Base-by-base conservation (phyloP, 2,329 filamentous ascomycete species). In the Ceratocystis cubensis region DNA sequence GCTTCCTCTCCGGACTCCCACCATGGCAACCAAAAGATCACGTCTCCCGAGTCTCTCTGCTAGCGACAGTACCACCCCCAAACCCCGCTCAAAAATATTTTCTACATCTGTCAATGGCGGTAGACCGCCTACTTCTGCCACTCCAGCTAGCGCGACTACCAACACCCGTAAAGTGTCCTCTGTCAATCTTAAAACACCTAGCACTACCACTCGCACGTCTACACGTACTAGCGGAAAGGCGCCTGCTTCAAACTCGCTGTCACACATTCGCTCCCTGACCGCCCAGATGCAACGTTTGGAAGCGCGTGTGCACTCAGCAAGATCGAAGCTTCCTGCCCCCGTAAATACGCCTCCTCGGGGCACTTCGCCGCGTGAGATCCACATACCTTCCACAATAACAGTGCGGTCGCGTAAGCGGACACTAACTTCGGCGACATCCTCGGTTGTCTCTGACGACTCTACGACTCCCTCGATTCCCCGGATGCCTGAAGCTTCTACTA, bases 271-370 rank as follows among this genome's bases (percentile, higher is more conserved):
- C 70, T 88, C 88, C 37, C 85, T 99, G 70, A 96, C 95, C 67
- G 92, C 91, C 33, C 94, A 97, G 77, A 96, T 97, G 91, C 91
- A 96, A 76, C 89, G 91, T 71, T 86, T 99, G 69, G 94, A 97
- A 75, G 90, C 94, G 69, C 85, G 94, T 57, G 93, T 99, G 8
- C 91, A 97, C 69, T 91, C 88, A 28, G 94, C 88, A 20, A 86
- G 91, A 71, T 96, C 93, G 48, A 96, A 94, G 76, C 83, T 99
- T 22, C 94, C 94, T 1, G 90, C 88, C 1, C 90, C 92, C 1
- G 81, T 84, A 6, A 82, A 80, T 65, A 94, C 88, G 0, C 91
- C 92, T 3, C 91, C 92, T 20, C 85, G 87, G 61, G 64, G 64
- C 56, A 82, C 83, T 3, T 96, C 91, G n/a, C 91, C 92, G 25